Base-by-base conservation (phyloP, 495 filamentous ascomycete species). In the Podospora anserina region DNA sequence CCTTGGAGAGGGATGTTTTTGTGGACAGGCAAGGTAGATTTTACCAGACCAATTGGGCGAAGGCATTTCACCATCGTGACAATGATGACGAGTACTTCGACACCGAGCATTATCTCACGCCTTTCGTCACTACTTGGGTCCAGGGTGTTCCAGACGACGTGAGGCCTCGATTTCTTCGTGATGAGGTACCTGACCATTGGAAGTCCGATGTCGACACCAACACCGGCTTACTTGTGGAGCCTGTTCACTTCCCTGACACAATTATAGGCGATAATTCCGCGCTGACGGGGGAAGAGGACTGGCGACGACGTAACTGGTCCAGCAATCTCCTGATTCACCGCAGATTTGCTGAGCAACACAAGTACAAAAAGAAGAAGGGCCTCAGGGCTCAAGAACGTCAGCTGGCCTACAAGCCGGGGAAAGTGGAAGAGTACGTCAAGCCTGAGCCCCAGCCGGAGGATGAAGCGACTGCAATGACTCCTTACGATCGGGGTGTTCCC, bases 161-260 rank as follows among this genome's bases (percentile, higher is more conserved):
- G 20, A 18, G 27, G 19, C 69, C 64, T 2, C 20, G 64, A 7
- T 74, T 78, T 27, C 27, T 70, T 13, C 28, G 69, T 0, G n/a
- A 64, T 23, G 60, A 62, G 0, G 44, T 65, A 13, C 27, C 49
- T 3, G 44, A 68, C 3, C 76, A 81, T 19, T 76, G 70, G 55
- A 49, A 56, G 1, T 73, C 72, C 27, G 80, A 80, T 20, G 66
- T 83, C 18, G 65, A 81, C 61, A 68, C 80, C 1, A 5, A 59
- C 16, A 78, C 71, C 0, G 79, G 80, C 19, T 3, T 7, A 19
- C 70, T 80, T 23, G 30, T 79, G 30, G 32, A 64, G 5, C 78
- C 78, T 0, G 34, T 78, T 4, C 16, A 58, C 2, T 66, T 76
- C 18, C 71, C 74, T 1, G 66, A 70, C 0, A 79, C 77, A 28